Conservation (phyloP, 257 asterid genomes). For the Apocynum venetum region DNA sequence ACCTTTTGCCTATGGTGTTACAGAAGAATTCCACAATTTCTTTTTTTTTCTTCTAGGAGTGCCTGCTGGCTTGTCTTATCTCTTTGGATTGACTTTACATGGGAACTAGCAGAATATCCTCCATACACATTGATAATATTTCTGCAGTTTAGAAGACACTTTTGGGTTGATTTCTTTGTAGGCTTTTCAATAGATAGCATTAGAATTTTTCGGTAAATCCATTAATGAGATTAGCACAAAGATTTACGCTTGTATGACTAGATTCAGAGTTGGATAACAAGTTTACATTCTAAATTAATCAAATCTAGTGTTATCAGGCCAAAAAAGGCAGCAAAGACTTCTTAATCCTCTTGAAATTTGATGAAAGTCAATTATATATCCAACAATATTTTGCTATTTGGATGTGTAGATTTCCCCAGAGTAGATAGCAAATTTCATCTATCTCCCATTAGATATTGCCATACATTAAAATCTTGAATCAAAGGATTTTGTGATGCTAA, state of each 20-base stretch:
- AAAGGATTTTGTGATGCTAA: background rate
- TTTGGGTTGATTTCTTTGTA: background rate
- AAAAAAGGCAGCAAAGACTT: background rate
- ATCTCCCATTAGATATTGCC: background rate
- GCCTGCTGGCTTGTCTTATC: conserved; percentile 14
- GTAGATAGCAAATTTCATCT: background rate
- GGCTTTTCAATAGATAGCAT: background rate
- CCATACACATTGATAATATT: background rate
- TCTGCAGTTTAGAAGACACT: background rate
- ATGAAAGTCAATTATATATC: no score
- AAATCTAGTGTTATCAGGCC: background rate
- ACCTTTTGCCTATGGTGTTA: conserved; percentile 15
- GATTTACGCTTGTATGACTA: background rate
- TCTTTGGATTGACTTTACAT: background rate
- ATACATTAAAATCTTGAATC: background rate
- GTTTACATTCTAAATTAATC: background rate
- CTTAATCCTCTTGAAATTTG: background rate
- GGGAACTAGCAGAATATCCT: background rate
- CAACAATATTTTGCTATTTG: background rate
- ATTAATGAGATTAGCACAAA: background rate
- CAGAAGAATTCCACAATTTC: conserved; percentile 18
- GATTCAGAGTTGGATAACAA: background rate
- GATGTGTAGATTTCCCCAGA: background rate
- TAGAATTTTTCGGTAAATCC: background rate
- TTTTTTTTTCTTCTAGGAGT: conserved; percentile 17